Evolutionary conservation across 164 flowering plant species (phyloP), one percentile per base, ranked within the genome.

Genomic region (Stephania japonica): DNA sequence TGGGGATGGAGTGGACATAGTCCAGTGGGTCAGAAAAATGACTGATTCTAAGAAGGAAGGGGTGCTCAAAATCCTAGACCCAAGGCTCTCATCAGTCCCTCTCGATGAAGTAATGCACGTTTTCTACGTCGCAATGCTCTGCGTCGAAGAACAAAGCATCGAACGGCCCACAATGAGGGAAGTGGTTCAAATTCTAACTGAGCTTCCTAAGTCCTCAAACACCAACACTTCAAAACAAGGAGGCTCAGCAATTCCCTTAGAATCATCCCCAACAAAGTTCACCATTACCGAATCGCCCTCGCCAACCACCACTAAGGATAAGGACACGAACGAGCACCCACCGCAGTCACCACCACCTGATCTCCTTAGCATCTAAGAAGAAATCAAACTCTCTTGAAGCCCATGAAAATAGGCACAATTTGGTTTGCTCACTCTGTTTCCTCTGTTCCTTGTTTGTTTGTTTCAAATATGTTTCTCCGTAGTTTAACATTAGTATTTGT

Each of bases 91-190:
- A 1, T 76, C 95, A 0, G 91, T 90, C 7, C 99, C 98, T 0
- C 78, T 93, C 71, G 87, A 93, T 21, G 98, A 93, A 62, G 94
- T 90, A 72, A 90, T 89, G 91, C 98, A 96, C 68, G 89, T 96
- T 1, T 96, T 96, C 87, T 92, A 91, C 43, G 98, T 96, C 0
- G 97, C 99, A 42, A 87, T 96, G 97, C 92, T 93, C 4, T 96
- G 99, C 44, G 99, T 96, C 0, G 99, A 93, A 77, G 99, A 96
- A 71, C 98, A 92, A 68, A 93, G 95, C 0, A 90, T 93, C 1
- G 97, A 92, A 75, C 89, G 99, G 6, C 99, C 99, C 21, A 96
- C 95, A 50, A 96, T 93, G 99, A 74, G 99, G 5, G 99, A 96
- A 76, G 99, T 96, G 0, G 98, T 96, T 26, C 99, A 96, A 67